Evolutionary conservation across 441 rosid genomes (phyloP), one percentile per base, ranked within the genome.

Genomic region (Viola pubescens): DNA sequence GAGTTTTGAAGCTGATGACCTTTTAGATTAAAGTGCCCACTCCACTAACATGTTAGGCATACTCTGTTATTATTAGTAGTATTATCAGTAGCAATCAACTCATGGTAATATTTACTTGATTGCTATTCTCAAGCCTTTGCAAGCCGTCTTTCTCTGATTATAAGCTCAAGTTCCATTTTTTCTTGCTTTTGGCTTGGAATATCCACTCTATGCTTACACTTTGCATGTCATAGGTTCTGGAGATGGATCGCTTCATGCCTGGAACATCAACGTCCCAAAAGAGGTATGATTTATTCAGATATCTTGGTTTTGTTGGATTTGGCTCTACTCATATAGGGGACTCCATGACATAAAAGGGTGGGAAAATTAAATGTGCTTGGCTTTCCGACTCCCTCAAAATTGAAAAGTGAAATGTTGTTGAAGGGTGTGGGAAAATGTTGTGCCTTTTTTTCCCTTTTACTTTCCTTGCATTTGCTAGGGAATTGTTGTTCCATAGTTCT

Each of bases 171-270:
- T 26, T 26, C 34, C 34, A 26, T 12, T 13, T 34, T 56, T 9
- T 38, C 42, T 42, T 26, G 40, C 38, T 11, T 13, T 12, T 10
- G 0, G 10, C 37, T 12, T 11, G 9, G 5, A 11, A 7, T 26
- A 26, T 26, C 34, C 34, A 26, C 3, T 26, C 34, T 26, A 2
- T 26, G 34, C 34, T 26, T 26, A 2, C 34, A 26, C 34, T 26
- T 26, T 26, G 34, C 34, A 26, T 26, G 34, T 26, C 34, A 10
- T 62, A 92, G 98, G 97, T 61, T 92, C 96, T 5, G 97, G 97
- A 72, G 95, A 92, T 79, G 96, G 97, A 66, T 81, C 79, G 6
- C 67, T 92, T 70, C 95, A 79, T 70, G 95, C 95, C 52, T 92
- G 96, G 97, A 84, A 77, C 78, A 84, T 92, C 72, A 78, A 82